phyloP scores from a whole-genome alignment of 2,329 filamentous ascomycete species.

The Scolecobasidium constrictum region DNA sequence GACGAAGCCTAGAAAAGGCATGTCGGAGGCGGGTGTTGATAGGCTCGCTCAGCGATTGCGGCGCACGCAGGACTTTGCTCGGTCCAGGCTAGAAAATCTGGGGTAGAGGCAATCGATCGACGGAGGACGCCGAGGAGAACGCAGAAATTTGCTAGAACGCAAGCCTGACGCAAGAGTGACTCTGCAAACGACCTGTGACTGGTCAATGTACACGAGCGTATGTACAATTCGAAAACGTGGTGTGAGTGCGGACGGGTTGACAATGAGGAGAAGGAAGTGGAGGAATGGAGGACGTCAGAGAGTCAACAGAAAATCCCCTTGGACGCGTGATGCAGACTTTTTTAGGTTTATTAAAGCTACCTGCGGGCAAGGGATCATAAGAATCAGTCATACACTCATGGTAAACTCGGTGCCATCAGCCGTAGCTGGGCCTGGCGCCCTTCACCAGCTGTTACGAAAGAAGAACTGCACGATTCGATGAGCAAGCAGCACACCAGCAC shows the following conservation, averaged over 20 bases:
- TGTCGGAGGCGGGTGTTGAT: background rate
- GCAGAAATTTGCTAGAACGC: background rate
- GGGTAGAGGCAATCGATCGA: background rate
- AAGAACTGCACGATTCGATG: background rate
- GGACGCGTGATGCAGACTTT: background rate
- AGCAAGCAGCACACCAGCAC: no score
- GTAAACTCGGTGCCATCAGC: background rate
- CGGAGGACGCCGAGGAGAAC: background rate
- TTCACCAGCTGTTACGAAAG: constrained; percentile 1
- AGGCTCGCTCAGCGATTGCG: background rate
- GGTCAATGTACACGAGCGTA: no score
- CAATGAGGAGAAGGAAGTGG: background rate
- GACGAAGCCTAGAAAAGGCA: constrained; percentile 7
- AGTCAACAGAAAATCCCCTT: background rate
- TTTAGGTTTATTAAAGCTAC: no score
- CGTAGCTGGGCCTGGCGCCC: background rate
- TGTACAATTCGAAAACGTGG: no score
- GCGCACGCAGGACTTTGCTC: background rate
- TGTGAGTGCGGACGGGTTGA: background rate
- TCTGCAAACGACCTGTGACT: background rate
- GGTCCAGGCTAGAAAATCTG: background rate
- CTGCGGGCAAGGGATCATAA: no score
- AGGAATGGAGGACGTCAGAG: background rate
- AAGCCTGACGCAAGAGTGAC: background rate
- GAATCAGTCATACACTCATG: no score